These are phyloP conservation scores for Cladosporium sp. DNA, from an alignment of 2,329 filamentous ascomycete species.

Conservation along the genomic window DNA sequence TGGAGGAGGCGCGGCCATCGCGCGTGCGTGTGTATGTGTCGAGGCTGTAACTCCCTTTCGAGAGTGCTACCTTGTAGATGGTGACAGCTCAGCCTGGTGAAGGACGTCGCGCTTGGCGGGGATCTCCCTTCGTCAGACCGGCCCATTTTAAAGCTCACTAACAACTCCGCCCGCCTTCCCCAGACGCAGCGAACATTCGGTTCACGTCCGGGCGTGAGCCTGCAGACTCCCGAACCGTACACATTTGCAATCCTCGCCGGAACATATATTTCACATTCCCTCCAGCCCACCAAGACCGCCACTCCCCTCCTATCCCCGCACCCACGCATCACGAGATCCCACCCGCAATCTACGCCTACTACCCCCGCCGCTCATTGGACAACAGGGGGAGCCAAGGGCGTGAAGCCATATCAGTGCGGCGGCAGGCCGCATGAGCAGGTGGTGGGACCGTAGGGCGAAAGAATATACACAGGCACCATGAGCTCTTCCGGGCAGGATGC, in stretches of 20 bases:
- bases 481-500: conserved; percentile 79
- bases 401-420: conserved; percentile 7
- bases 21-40: neutral
- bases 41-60: neutral
- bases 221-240: neutral
- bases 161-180: neutral
- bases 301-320: conserved; percentile 1
- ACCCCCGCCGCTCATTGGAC: conserved; percentile 2
- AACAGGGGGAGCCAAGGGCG: neutral
- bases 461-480: conserved; percentile 39
- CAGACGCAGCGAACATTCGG: neutral
- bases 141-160: conserved; percentile 2
- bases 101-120: too few relatives aligned
- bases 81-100: neutral
- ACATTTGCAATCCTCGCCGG: too few relatives aligned
- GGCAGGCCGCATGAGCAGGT: conserved; percentile 9
- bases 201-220: neutral
- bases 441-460: conserved; percentile 10
- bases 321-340: conserved; percentile 8
- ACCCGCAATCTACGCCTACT: conserved; percentile 6
- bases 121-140: neutral
- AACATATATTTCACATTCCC: too few relatives aligned
- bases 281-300: neutral
- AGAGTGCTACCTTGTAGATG: neutral
- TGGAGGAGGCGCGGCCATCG: conserved; percentile 32